A percentile compares a stretch with the other conserved stretches of the same genome.
Evolutionary conservation across 106 monocot genomes (phyloP).

Genomic region (Amphibolis antarctica): DNA sequence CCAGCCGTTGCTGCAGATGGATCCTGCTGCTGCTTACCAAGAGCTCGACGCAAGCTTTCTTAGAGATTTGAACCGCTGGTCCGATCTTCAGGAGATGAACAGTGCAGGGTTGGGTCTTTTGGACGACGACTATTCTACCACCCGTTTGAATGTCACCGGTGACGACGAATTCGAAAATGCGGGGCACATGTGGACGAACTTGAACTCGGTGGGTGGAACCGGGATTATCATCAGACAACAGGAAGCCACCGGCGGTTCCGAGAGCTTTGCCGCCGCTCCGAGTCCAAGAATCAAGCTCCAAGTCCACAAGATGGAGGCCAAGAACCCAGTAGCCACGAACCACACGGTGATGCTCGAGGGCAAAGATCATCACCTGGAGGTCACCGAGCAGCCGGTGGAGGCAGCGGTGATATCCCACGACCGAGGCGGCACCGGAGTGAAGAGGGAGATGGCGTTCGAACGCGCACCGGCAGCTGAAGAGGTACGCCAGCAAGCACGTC

Average conservation of each 20-base stretch:
- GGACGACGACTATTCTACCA: neutral
- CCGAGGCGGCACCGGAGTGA: neutral
- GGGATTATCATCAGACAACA: conserved; percentile 33
- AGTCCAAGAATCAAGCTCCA: conserved; percentile 18
- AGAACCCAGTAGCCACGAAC: conserved; percentile 14
- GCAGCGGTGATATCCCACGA: neutral
- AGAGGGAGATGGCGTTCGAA: neutral
- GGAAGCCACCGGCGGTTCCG: too few relatives aligned
- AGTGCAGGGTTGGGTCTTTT: too few relatives aligned
- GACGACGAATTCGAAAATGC: neutral
- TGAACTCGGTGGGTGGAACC: too few relatives aligned
- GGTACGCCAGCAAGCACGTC: too few relatives aligned
- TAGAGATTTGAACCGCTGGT: neutral
- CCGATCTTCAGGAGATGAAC: neutral
- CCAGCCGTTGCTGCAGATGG: conserved; percentile 10
- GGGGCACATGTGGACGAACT: neutral
- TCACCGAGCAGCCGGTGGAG: neutral
- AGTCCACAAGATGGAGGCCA: conserved; percentile 42
- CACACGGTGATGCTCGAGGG: conserved; percentile 25
- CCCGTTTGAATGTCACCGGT: neutral
- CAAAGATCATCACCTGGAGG: conserved; percentile 14
- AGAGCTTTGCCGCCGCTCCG: neutral
- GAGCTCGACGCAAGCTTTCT: neutral
- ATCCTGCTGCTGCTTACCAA: neutral
- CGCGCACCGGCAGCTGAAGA: too few relatives aligned